Evolutionary conservation across 2,329 filamentous ascomycete genomes (phyloP), one percentile per base, ranked within the genome.

Genomic region (Macroventuria anomochaeta): DNA sequence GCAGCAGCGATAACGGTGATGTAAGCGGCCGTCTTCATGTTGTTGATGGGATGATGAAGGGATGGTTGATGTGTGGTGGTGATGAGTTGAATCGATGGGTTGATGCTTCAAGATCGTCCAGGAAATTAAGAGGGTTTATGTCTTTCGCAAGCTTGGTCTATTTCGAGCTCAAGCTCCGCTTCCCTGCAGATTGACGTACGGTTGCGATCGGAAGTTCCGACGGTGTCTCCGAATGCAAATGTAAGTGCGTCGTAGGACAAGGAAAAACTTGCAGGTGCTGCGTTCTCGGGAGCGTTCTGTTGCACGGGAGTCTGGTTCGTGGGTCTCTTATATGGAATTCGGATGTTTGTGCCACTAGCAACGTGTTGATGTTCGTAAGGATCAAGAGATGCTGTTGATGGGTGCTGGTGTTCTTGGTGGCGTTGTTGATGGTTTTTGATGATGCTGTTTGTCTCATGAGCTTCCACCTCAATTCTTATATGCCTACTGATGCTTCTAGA

Each of bases 231-330:
- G 57, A 37, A 62, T 38, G 48, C 57, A 54, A 49, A 39, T 15
- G 46, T 44, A 10, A 25, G 59, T 62, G 57, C 38, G 47, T 26
- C 59, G 57, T 58, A 36, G 48, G 54, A 62, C 57, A 62, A 62
- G 54, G 57, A 55, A 59, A 53, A 54, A 37, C 50, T 32, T 48
- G 47, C 31, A 33, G 32, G 39, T 41, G 48, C 33, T 26, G 32
- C 37, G 43, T 31, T 23, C 11, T 32, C 43, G 43, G 37, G 25
- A 43, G 26, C 21, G 20, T 33, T 44, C 33, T 39, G 29, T 33
- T 46, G 25, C 34, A 47, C 48, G n/a, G 20, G 18, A 44, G 46
- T 36, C 40, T 37, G 20, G 44, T 28, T 48, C 13, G 28, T 36
- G 13, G 23, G 17, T 36, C 8, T 34, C 8, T 34, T n/a, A 21